Conservation (phyloP, 306 rosid genomes). For the Prunus mira region DNA sequence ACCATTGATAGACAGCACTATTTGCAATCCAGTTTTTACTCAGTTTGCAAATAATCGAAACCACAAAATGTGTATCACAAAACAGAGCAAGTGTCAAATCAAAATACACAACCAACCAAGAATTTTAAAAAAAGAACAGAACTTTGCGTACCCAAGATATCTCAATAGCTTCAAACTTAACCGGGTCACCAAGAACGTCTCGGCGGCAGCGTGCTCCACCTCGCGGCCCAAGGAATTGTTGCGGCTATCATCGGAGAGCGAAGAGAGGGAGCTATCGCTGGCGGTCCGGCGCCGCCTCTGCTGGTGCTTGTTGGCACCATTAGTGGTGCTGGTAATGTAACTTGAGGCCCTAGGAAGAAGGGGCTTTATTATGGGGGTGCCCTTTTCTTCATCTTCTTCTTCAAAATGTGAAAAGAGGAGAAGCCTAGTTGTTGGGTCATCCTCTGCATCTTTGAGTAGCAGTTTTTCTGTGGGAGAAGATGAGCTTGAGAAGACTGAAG, state of each 20-base stretch:
- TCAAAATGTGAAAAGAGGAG: conserved; percentile 39
- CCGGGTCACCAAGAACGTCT: conserved; percentile 61
- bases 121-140: background rate
- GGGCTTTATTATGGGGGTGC: conserved; percentile 31
- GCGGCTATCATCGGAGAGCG: conserved; percentile 10
- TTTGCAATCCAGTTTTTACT: no score
- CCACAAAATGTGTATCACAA: background rate
- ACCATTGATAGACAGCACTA: background rate
- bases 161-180: conserved; percentile 58
- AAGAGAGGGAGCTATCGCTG: conserved; percentile 52
- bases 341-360: conserved; percentile 54
- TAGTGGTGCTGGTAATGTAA: conserved; percentile 15
- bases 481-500: conserved; percentile 3
- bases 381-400: conserved; percentile 30
- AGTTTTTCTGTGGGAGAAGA: conserved; percentile 11
- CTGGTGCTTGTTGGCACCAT: conserved; percentile 26
- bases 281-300: conserved; percentile 62
- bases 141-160: conserved; percentile 61
- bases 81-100: background rate
- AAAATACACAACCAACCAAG: background rate
- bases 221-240: conserved; percentile 35
- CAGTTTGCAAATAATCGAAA: background rate
- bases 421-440: conserved; percentile 44
- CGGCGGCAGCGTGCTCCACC: conserved; percentile 54
- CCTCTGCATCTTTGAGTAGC: conserved; percentile 25